These are phyloP conservation scores for Polyporus arcularius DNA, from an alignment of 768 basidiomycete species.

Conservation along the genomic window DNA sequence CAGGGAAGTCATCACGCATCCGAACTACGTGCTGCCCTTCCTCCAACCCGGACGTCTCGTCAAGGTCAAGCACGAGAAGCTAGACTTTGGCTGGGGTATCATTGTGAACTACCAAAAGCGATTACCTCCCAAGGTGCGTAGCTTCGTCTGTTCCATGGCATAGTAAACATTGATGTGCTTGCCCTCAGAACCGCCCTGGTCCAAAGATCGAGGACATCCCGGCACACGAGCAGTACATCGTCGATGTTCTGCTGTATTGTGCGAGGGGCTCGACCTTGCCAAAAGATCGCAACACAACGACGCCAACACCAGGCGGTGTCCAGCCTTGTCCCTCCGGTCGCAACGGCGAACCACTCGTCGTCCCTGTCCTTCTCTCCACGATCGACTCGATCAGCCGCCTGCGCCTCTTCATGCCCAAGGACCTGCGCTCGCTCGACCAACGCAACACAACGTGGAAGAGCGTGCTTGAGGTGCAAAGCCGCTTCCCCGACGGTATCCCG, in stretches of 20 bases:
- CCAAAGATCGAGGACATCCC: slow-evolving; percentile 70
- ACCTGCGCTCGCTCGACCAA: slow-evolving; percentile 72
- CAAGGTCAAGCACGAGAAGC: slow-evolving; percentile 80
- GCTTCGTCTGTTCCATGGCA: neutral
- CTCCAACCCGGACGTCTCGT: slow-evolving; percentile 92
- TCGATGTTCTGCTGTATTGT: slow-evolving; percentile 89
- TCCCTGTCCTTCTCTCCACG: slow-evolving; percentile 87
- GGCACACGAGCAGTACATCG: slow-evolving; percentile 88
- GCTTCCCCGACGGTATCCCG: slow-evolving; percentile 86
- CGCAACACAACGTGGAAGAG: slow-evolving; percentile 90
- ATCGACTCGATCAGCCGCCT: slow-evolving; percentile 85
- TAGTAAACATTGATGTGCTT: neutral
- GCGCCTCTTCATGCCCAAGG: slow-evolving; percentile 87
- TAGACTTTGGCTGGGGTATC: slow-evolving; percentile 97
- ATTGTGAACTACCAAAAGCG: slow-evolving; percentile 93
- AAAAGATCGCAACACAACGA: slow-evolving; percentile 56
- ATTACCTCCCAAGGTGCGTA: slow-evolving; percentile 69
- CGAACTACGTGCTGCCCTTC: slow-evolving; percentile 93
- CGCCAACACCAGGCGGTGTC: slow-evolving; percentile 67
- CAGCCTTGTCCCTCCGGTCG: slow-evolving; percentile 71
- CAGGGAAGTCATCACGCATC: slow-evolving; percentile 90
- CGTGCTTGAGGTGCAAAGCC: slow-evolving; percentile 84
- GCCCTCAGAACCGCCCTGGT: slow-evolving; percentile 58
- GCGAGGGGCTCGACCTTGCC: slow-evolving; percentile 59
- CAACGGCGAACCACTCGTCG: slow-evolving; percentile 81